Evolutionary conservation across 2,329 filamentous ascomycete genomes (phyloP).

Genomic region (Nannizziopsis arthrosporioides): DNA sequence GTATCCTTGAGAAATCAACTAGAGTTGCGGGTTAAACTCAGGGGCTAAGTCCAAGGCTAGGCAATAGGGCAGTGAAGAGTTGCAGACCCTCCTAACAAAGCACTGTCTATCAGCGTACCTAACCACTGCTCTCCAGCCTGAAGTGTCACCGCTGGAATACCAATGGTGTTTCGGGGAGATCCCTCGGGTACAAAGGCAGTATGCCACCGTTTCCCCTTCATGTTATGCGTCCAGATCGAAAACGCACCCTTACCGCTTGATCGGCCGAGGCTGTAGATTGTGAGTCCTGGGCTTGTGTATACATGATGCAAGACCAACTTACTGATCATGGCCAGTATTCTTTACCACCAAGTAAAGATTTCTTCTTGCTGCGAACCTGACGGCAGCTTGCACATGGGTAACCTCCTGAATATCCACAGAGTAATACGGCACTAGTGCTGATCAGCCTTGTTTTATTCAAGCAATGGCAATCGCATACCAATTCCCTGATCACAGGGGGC

Average conservation of each 20-base stretch:
- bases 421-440: constrained; percentile 17
- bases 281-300: neutral
- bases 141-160: constrained; percentile 20
- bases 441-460: neutral
- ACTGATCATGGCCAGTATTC: constrained; percentile 24
- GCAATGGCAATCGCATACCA: constrained; percentile 10
- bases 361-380: constrained; percentile 20
- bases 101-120: constrained; percentile 13
- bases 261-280: constrained; percentile 17
- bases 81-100: no score
- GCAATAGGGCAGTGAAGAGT: no score
- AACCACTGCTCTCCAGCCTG: constrained; percentile 22
- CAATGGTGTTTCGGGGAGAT: constrained; percentile 14
- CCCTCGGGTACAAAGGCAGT: constrained; percentile 16
- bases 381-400: constrained; percentile 15
- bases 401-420: constrained; percentile 16
- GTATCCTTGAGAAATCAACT: no score
- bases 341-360: constrained; percentile 22
- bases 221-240: constrained; percentile 23
- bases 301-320: constrained; percentile 1
- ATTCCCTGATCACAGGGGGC: constrained; percentile 19
- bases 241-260: constrained; percentile 20
- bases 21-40: no score
- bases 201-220: constrained; percentile 21
- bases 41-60: no score